These are phyloP conservation scores for Stentor coeruleus DNA, from an alignment of 73 alveolate species.

Conservation along the genomic window DNA sequence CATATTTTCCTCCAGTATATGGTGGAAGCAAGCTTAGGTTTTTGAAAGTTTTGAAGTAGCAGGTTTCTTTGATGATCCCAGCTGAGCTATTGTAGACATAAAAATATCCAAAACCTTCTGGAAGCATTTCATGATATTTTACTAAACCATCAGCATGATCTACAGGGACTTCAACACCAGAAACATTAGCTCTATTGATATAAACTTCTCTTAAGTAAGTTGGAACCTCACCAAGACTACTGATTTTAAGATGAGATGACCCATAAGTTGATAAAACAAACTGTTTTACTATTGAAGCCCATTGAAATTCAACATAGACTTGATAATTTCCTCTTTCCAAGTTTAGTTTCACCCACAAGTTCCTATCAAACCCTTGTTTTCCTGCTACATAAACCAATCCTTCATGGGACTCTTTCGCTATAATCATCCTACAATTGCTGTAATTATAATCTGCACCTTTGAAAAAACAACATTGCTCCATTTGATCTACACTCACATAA, in stretches of 20 bases:
- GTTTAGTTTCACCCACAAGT: constrained; percentile 65
- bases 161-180: background rate
- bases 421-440: constrained; percentile 44
- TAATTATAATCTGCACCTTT: constrained; percentile 67
- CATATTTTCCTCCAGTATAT: constrained; percentile 3
- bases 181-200: constrained; percentile 30
- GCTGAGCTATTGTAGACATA: background rate
- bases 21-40: constrained; percentile 22
- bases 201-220: constrained; percentile 23
- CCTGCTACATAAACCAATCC: constrained; percentile 69
- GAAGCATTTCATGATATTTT: constrained; percentile 63
- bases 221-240: background rate
- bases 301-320: constrained; percentile 75
- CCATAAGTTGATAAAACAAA: constrained; percentile 25
- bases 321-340: constrained; percentile 82
- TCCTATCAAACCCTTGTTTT: constrained; percentile 80
- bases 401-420: constrained; percentile 36
- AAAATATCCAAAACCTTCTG: constrained; percentile 29
- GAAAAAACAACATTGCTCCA: constrained; percentile 60
- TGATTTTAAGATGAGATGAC: background rate
- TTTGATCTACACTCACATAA: constrained; percentile 31
- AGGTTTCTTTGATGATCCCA: background rate
- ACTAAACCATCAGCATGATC: constrained; percentile 54
- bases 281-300: constrained; percentile 40
- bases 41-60: background rate